A percentile compares a stretch with the other conserved stretches of the same genome.
Evolutionary conservation across 352 stramenopile species (phyloP).

Genomic region (Pythium phragmitis): DNA sequence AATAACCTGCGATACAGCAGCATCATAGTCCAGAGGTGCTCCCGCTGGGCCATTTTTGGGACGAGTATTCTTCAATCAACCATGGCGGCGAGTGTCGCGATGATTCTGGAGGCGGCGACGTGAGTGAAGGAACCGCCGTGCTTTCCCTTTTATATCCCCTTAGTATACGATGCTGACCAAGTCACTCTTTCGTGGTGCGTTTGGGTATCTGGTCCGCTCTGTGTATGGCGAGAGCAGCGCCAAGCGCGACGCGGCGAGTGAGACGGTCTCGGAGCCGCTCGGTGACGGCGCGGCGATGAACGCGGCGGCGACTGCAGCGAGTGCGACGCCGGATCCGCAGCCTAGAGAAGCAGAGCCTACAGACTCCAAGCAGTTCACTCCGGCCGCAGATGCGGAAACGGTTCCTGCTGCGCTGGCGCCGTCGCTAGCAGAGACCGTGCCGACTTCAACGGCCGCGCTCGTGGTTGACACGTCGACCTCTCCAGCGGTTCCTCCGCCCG

Average conservation of each 20-base stretch:
- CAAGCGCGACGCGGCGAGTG: not conserved
- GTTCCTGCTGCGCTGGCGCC: not conserved
- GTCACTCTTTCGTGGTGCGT: not conserved
- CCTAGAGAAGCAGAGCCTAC: not conserved
- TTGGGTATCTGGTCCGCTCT: not conserved
- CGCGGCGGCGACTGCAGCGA: not conserved
- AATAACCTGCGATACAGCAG: not conserved
- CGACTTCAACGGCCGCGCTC: not conserved
- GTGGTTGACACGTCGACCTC: slow-evolving; percentile 1
- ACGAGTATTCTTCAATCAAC: not conserved
- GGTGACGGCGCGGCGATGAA: not conserved
- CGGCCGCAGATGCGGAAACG: not conserved
- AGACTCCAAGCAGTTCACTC: slow-evolving; percentile 5
- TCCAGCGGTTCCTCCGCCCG: not conserved
- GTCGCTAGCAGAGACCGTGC: not conserved
- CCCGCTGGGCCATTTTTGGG: not conserved
- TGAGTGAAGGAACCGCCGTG: not conserved
- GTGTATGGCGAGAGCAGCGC: not conserved
- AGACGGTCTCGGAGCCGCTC: not conserved
- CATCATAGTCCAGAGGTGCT: not conserved
- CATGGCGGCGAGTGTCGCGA: slow-evolving; percentile 36
- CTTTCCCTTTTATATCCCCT: not conserved
- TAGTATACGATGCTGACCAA: not conserved
- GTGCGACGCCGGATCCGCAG: not conserved
- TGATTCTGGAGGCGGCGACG: slow-evolving; percentile 19